These are phyloP conservation scores for Cucurbita argyrosperma DNA, from an alignment of 306 rosid species.

Conservation along the genomic window DNA sequence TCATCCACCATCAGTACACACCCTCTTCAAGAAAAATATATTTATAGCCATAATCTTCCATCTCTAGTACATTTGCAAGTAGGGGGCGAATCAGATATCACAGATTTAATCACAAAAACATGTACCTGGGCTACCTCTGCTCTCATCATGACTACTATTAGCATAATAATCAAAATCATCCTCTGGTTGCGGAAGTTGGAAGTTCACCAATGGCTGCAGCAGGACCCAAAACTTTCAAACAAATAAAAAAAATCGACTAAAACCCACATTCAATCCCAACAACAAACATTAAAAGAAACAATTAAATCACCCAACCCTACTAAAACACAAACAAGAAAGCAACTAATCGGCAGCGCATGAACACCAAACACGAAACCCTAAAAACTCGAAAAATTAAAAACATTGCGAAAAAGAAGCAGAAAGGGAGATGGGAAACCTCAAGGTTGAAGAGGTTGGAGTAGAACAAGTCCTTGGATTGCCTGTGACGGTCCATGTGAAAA, in stretches of 20 bases:
- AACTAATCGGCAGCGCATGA: not conserved
- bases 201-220: conserved; percentile 86
- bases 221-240: conserved; percentile 17
- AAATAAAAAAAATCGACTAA: not conserved
- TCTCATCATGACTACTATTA: conserved; percentile 98
- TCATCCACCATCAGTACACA: conserved; percentile 9
- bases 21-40: not conserved
- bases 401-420: not conserved
- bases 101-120: not conserved
- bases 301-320: not conserved
- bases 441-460: conserved; percentile 73
- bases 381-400: not conserved
- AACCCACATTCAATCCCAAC: not conserved
- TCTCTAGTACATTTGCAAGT: not conserved
- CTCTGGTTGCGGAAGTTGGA: conserved; percentile 77
- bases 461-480: conserved; percentile 43
- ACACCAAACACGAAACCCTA: not conserved
- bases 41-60: not conserved
- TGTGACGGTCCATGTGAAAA: conserved; percentile 50
- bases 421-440: conserved; percentile 33
- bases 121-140: conserved; percentile 88
- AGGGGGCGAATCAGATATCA: not conserved
- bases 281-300: not conserved
- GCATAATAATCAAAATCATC: conserved; percentile 87
- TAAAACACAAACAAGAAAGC: not conserved